A percentile compares a stretch with the other conserved stretches of the same genome.
Conservation (phyloP, 2,329 filamentous ascomycete species). For the Nemania abortiva region DNA sequence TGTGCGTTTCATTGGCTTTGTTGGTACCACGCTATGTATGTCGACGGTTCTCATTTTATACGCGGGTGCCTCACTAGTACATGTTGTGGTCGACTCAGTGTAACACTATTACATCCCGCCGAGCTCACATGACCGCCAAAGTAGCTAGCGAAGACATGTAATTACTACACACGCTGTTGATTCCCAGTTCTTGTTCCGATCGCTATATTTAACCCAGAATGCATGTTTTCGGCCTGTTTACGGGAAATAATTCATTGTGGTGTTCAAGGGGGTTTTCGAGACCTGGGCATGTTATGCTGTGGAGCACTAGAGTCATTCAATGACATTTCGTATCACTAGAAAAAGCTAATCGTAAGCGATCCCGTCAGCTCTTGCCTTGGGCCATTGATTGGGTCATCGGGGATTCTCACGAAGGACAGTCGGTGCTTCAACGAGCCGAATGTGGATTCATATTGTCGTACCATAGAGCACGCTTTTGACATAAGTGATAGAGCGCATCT, state of each 20-base stretch:
- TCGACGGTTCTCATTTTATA: not conserved
- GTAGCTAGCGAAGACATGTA: not conserved
- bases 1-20: not conserved
- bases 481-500: not conserved
- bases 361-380: not conserved
- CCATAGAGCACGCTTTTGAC: not conserved
- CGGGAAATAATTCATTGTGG: not conserved
- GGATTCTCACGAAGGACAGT: not conserved
- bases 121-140: not conserved
- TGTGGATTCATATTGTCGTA: not conserved
- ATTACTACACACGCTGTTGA: not conserved
- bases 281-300: not conserved
- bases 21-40: not conserved
- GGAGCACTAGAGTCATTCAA: not conserved
- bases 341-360: not conserved
- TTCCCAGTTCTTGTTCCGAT: not conserved
- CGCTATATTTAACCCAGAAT: not conserved
- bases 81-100: not conserved
- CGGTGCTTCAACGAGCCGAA: not conserved
- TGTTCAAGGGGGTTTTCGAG: not conserved
- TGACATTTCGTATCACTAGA: not conserved
- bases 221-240: not conserved
- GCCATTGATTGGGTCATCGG: not conserved
- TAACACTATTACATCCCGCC: not conserved
- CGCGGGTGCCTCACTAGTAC: not conserved